A percentile compares a stretch with the other conserved stretches of the same genome.
These are phyloP conservation scores for Telfairia occidentalis DNA, from an alignment of 331 rosid genomes.

Conservation along the genomic window DNA sequence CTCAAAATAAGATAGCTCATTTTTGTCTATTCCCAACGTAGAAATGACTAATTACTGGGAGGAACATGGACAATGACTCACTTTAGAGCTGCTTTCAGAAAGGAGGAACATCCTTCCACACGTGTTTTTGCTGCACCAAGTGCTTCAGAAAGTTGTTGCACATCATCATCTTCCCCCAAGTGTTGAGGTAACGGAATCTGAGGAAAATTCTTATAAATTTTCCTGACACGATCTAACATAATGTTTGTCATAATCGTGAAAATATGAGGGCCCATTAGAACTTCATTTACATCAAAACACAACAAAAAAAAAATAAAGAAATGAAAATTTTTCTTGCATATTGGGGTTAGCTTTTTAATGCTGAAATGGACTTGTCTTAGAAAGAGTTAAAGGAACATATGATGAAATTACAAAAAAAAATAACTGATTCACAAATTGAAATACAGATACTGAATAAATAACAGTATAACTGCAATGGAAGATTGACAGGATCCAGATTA, in stretches of 20 bases:
- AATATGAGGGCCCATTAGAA: constrained; percentile 4
- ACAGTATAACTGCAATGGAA: neutral
- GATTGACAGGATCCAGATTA: neutral
- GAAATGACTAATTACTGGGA: neutral
- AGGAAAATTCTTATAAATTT: constrained; percentile 63
- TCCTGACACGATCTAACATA: constrained; percentile 53
- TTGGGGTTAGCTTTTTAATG: neutral
- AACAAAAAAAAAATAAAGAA: constrained; percentile 13
- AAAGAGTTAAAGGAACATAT: neutral
- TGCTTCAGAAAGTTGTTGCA: constrained; percentile 72
- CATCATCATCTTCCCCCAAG: constrained; percentile 64
- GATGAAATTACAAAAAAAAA: neutral
- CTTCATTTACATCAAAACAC: constrained; percentile 8
- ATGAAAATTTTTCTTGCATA: neutral
- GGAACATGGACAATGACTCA: constrained; percentile 22
- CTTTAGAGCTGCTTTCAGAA: constrained; percentile 83
- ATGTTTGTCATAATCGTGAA: constrained; percentile 22
- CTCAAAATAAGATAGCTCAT: neutral
- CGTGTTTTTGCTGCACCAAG: constrained; percentile 78
- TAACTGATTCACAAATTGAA: neutral
- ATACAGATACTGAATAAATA: neutral
- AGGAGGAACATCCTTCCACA: constrained; percentile 85
- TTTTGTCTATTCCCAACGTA: neutral
- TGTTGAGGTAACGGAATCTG: constrained; percentile 57
- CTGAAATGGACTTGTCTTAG: neutral